phyloP scores from a whole-genome alignment of 2,329 filamentous ascomycete genomes.

The Venturia carpophila region DNA sequence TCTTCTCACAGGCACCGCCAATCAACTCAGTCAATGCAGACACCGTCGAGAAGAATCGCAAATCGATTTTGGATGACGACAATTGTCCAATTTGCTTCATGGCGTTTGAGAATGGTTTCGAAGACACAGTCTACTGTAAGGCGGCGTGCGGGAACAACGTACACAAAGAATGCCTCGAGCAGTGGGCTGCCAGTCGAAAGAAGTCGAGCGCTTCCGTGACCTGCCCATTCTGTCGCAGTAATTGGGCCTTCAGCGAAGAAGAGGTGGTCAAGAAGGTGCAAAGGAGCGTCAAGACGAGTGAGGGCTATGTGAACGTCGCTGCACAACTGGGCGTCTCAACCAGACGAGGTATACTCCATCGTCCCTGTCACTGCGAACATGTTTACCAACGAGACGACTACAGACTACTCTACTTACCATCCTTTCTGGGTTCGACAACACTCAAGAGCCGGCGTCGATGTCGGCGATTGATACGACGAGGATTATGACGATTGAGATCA shows the following conservation, averaged over 20 bases:
- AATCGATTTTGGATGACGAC: slow-evolving; percentile 44
- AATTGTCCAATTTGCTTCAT: slow-evolving; percentile 54
- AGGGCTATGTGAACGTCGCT: slow-evolving; percentile 57
- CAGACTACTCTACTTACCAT: slow-evolving; percentile 23
- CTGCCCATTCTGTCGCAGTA: slow-evolving; percentile 54
- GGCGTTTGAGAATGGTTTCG: slow-evolving; percentile 40
- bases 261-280: slow-evolving; percentile 40
- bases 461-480: slow-evolving; percentile 16
- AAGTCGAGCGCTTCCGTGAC: slow-evolving; percentile 35
- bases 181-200: slow-evolving; percentile 37
- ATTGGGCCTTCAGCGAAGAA: slow-evolving; percentile 44
- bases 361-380: not conserved
- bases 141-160: slow-evolving; percentile 56
- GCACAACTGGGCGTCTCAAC: slow-evolving; percentile 51
- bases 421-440: slow-evolving; percentile 21
- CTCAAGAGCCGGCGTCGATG: slow-evolving; percentile 16
- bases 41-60: slow-evolving; percentile 44
- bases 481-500: not conserved
- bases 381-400: not conserved
- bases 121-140: slow-evolving; percentile 51
- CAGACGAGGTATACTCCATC: slow-evolving; percentile 37
- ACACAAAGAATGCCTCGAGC: slow-evolving; percentile 49
- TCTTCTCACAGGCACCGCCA: slow-evolving; percentile 47
- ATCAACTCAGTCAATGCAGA: slow-evolving; percentile 36
- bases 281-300: slow-evolving; percentile 33